Evolutionary conservation across 2,329 filamentous ascomycete genomes (phyloP), one percentile per base, ranked within the genome.

Genomic region (Massarina eburnea): DNA sequence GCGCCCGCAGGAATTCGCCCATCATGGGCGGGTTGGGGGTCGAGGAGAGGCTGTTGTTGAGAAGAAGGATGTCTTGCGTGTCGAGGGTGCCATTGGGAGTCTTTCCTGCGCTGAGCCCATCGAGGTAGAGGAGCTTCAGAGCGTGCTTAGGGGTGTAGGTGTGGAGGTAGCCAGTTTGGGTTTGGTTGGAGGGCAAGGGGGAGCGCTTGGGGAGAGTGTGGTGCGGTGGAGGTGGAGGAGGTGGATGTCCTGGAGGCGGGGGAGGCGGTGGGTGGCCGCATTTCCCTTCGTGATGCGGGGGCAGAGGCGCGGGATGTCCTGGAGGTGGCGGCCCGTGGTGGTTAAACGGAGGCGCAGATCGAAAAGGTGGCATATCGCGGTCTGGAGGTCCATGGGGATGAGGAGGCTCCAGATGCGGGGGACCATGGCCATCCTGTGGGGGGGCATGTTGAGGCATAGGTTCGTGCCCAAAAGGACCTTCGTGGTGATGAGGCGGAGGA

Each of bases 61-160:
- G 73, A 1, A 90, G 73, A 1, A 89, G 59, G 1, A 76, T 61
- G 57, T 89, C 85, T 57, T 88, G 84, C 0, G 80, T 76, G 58
- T 89, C 86, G 2, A 89, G 73, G 0, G 85, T 88, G 3, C 86
- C 86, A 59, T 83, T 81, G 1, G 59, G 39, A 0, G 80, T 81
- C 55, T 89, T 89, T 1, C 76, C 86, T 0, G 84, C 86, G 2
- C 80, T 80, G 74, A 85, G 83, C 3, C 86, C 86, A 59, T 90
- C 87, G 14, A 89, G 63, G 57, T 89, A 88, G 3, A 90, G 70
- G 3, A 89, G 71, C 9, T 77, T 77, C 2, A 84, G 78, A 6
- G 75, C 74, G 60, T 89, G 71, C 9, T 77, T 77, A 3, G 84
- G 78, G 6, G 75, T 74, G 60, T 89, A 90, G 0, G 80, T 84